These are phyloP conservation scores for Prunus salicina DNA, from an alignment of 306 rosid species.

Conservation along the genomic window DNA sequence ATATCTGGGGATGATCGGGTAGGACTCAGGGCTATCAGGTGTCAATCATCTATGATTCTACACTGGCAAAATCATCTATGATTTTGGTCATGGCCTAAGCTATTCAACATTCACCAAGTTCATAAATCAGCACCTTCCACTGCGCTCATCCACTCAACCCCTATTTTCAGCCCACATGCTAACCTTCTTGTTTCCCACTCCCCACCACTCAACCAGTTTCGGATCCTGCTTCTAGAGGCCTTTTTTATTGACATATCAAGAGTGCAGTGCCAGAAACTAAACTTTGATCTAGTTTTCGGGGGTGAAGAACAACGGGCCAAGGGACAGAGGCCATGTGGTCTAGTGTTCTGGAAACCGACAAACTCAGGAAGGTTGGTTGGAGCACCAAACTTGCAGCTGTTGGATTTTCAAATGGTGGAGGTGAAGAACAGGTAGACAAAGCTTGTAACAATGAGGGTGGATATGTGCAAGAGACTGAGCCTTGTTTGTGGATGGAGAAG, in stretches of 20 bases:
- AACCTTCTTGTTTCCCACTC: slow-evolving; percentile 21
- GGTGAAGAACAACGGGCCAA: slow-evolving; percentile 53
- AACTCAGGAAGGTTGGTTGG: slow-evolving; percentile 27
- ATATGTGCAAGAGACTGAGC: slow-evolving; percentile 37
- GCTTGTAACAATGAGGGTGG: slow-evolving; percentile 23
- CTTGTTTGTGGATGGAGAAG: slow-evolving; percentile 46
- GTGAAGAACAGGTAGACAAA: slow-evolving; percentile 35
- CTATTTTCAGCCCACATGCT: slow-evolving; percentile 9
- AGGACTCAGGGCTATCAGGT: too few relatives aligned
- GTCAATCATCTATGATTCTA: slow-evolving; percentile 27
- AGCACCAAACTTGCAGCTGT: slow-evolving; percentile 42
- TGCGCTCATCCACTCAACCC: slow-evolving; percentile 24
- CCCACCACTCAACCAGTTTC: neutral
- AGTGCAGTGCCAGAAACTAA: slow-evolving; percentile 31
- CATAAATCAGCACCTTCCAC: slow-evolving; percentile 49
- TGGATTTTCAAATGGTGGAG: slow-evolving; percentile 47
- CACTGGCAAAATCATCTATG: slow-evolving; percentile 47
- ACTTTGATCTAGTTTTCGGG: slow-evolving; percentile 34
- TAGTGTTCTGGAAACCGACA: slow-evolving; percentile 48
- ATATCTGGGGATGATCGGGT: too few relatives aligned
- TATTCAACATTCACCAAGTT: slow-evolving; percentile 49
- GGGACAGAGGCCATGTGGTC: slow-evolving; percentile 47
- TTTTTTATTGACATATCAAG: slow-evolving; percentile 44
- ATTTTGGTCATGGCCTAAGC: slow-evolving; percentile 68
- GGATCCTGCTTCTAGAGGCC: slow-evolving; percentile 6